Base-by-base conservation (phyloP, 164 flowering plant genomes). In the Brasenia schreberi region DNA sequence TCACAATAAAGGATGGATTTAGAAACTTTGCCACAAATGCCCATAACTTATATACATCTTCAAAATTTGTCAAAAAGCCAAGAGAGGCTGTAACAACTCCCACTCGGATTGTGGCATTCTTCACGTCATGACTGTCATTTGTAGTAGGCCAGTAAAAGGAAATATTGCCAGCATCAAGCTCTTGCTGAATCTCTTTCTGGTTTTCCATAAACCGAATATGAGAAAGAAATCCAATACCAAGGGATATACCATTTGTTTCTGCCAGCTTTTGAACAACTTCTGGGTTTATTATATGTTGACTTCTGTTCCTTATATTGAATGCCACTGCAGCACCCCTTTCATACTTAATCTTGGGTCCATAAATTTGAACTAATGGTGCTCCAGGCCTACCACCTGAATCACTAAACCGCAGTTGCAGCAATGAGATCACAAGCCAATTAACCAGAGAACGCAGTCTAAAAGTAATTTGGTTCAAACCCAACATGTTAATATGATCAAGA, bases 241-340 rank as follows among this genome's bases (percentile, higher is more conserved):
- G 88, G 58, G 83, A 84, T 27, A 92, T 83, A 12, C 90, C 87
- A 64, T 85, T 81, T 77, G 69, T 77, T 67, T 92, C 98, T 43
- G 90, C 96, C 61, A 92, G 77, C 78, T 79, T 89, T 68, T 81
- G 94, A 63, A 92, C 92, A 45, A 82, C 42, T 65, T 89, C 98
- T 5, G 96, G 96, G 68, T 78, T 78, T 9, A 92, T 74, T 19
- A 84, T 83, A 62, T 70, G 68, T 18, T 76, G 68, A 7, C 33
- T 82, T 65, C 78, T 67, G 66, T 81, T 82, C 69, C 88, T 86
- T 70, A 92, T 75, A 64, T 89, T 92, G 79, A 92, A 92, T 5
- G 98, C 94, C 65, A 92, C 86, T 6, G 98, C 83, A 19, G 92
- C 92, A 68, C 98, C 98, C 42, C 98, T 82, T 74, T 92, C 96